Evolutionary conservation across 2,329 filamentous ascomycete genomes (phyloP), one percentile per base, ranked within the genome.

Genomic region (Diaporthe nobilis): DNA sequence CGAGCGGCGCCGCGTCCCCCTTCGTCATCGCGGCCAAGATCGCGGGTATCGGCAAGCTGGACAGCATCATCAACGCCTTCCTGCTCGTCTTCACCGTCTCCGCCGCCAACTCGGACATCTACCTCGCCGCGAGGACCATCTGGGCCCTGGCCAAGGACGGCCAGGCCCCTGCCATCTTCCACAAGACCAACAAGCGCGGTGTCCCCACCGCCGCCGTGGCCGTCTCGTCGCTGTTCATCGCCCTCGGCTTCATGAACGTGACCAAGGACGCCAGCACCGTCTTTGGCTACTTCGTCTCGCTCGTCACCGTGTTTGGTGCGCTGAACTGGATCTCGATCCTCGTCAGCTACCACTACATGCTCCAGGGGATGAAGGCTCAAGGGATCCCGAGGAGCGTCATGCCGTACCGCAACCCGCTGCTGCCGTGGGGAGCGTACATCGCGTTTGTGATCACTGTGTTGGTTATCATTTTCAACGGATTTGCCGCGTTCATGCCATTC

Each of bases 91-190:
- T 90, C 60, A 90, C 89, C 7, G 88, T 92, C 77, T 90, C 87
- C 57, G 90, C 90, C 4, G 90, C 90, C 3, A 92, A 92, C 83
- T 90, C 88, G 53, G 91, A 91, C 80, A 88, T 91, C 88, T 10
- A 87, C 79, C 82, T 84, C 39, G 85, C 83, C 0, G 85, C 86
- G 5, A 82, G 86, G 28, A 84, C 83, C 3, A 79, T 86, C 12
- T 87, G 83, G 78, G 83, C 82, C 1, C 80, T 86, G 0, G 83
- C 85, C 17, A 82, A 83, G 65, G 85, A 86, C 55, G 80, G 83
- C 9, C 86, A 86, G 55, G 86, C 86, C 0, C 85, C 85, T 0
- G 47, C 72, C 1, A 75, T 84, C 1, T 82, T 86, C 70, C 78
- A 81, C 12, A 82, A 82, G 22, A 84, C 82, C 22, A 82, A 81